Evolutionary conservation across 306 rosid genomes (phyloP), one percentile per base, ranked within the genome.

Genomic region (Cicer cuneatum): DNA sequence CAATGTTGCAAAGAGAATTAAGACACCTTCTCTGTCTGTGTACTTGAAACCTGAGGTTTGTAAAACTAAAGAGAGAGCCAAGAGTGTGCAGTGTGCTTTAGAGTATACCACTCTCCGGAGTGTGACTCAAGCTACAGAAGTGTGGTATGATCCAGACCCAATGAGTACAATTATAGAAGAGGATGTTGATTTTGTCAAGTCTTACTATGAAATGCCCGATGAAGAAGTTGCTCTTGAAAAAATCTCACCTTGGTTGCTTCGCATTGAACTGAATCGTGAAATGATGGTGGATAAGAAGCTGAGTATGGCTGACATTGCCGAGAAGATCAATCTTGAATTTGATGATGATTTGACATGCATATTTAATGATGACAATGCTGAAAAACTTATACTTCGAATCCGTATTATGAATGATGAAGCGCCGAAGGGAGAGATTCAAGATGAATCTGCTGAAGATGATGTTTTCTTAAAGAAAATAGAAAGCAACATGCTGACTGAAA

Each of bases 271-370:
- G 76, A 94, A 94, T 83, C 97, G 99, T 6, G 99, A 94, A 85
- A 94, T 94, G 99, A 94, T 94, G 99, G 99, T 94, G 78, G 99
- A 94, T 84, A 94, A 94, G 89, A 94, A 94, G 85, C 82, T 94
- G 66, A 94, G 99, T 84, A 94, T 94, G 97, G 99, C 99, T 47
- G 94, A 94, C 86, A 94, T 94, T 76, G 99, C 97, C 3, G 99
- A 92, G 87, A 94, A 94, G 90, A 94, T 94, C 56, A 94, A 94
- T 77, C 89, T 85, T 63, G 99, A 92, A 63, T 94, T 90, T 61
- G 99, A 89, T 33, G 92, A 89, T 81, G 99, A 94, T 81, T 86
- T 94, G 79, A 90, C 96, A 46, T 94, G 99, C 80, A 94, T 94
- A 64, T 94, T 94, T 71, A 94, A 94, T 77, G 99, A 94, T 60